Percentiles rank a stretch among this genome's conserved stretches.
Evolutionary conservation across 2,329 filamentous ascomycete species (phyloP).

Genomic region (Cordyceps javanica): DNA sequence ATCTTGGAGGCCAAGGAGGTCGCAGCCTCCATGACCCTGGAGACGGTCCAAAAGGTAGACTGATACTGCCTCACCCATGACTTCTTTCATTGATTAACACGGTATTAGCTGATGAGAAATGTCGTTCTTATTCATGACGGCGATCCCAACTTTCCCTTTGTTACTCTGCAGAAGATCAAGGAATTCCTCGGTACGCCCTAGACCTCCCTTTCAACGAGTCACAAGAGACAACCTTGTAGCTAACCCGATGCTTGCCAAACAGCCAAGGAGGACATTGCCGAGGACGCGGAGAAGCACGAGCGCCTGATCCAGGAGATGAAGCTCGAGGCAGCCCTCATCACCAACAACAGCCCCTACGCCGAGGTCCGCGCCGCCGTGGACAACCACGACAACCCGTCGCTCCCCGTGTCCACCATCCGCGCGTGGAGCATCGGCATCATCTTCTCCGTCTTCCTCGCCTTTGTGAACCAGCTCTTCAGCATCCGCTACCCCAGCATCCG

Average conservation of each 20-base stretch:
- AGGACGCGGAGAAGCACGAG: constrained; percentile 24
- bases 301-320: constrained; percentile 28
- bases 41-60: constrained; percentile 17
- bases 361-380: constrained; percentile 35
- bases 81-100: not conserved
- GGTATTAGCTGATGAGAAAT: constrained; percentile 26
- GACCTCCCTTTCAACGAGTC: too few relatives aligned
- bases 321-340: constrained; percentile 27
- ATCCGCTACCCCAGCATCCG: constrained; percentile 31
- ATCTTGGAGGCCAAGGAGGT: constrained; percentile 25
- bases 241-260: not conserved
- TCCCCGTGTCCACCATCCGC: constrained; percentile 31
- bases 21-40: constrained; percentile 21
- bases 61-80: not conserved
- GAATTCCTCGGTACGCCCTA: constrained; percentile 30
- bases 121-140: constrained; percentile 35
- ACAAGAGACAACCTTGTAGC: too few relatives aligned
- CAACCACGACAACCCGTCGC: constrained; percentile 30
- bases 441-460: constrained; percentile 27
- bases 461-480: constrained; percentile 32
- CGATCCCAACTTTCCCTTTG: constrained; percentile 39
- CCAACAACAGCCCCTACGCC: constrained; percentile 27
- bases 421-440: constrained; percentile 29
- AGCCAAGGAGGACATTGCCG: constrained; percentile 18
- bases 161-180: constrained; percentile 32